phyloP scores from a whole-genome alignment of 805 yeast genomes.

The Nakazawaea pomicola region DNA sequence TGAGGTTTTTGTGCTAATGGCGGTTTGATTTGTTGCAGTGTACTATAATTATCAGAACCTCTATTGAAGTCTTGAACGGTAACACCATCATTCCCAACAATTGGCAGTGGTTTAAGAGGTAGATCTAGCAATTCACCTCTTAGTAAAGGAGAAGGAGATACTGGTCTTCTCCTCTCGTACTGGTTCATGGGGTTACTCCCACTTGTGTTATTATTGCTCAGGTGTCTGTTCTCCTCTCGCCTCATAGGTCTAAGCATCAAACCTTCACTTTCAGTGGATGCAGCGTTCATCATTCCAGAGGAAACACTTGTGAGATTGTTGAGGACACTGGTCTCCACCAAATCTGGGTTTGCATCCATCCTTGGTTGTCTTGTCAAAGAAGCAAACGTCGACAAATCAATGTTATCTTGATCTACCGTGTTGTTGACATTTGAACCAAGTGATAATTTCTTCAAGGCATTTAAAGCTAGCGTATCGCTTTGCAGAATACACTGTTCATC shows the following conservation, averaged over 20 bases:
- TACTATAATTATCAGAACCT: conserved; percentile 14
- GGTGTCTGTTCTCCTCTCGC: too few relatives aligned
- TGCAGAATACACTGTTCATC: conserved; percentile 1
- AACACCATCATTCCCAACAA: neutral
- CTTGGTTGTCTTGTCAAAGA: conserved; percentile 12
- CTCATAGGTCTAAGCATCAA: conserved; percentile 27
- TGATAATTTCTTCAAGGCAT: conserved; percentile 8
- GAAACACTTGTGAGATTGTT: conserved; percentile 9
- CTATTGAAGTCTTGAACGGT: neutral
- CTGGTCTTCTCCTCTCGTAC: conserved; percentile 11
- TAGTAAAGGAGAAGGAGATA: conserved; percentile 9
- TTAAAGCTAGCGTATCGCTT: conserved; percentile 3
- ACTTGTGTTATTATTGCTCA: too few relatives aligned
- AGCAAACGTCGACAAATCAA: conserved; percentile 12
- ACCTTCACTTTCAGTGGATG: conserved; percentile 13
- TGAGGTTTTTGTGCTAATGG: neutral
- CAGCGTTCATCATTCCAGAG: conserved; percentile 3
- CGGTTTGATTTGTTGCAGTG: conserved; percentile 5
- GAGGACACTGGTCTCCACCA: conserved; percentile 1
- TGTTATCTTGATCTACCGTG: conserved; percentile 7
- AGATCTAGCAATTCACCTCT: conserved; percentile 6
- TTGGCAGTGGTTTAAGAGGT: conserved; percentile 2
- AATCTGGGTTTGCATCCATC: neutral
- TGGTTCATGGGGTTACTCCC: conserved; percentile 17
- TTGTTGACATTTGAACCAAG: conserved; percentile 1